These are phyloP conservation scores for Cryptococcus sp. DNA, from an alignment of 1,284 basidiomycete genomes.

Conservation along the genomic window DNA sequence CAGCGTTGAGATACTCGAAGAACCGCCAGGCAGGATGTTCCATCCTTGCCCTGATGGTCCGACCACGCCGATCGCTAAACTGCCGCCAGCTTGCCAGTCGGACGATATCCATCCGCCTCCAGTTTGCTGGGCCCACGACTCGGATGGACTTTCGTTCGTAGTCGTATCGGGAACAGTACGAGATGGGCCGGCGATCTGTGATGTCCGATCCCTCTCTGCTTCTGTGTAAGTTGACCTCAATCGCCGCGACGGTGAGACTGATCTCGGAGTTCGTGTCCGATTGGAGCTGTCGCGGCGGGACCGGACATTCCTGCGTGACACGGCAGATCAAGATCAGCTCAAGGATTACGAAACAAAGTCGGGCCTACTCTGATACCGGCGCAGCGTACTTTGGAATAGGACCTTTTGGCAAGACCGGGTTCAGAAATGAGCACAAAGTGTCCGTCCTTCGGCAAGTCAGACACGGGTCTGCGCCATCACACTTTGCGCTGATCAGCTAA, in stretches of 20 bases:
- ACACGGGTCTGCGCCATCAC: constrained; percentile 27
- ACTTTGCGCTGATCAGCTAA: constrained; percentile 15
- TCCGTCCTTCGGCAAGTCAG: constrained; percentile 15
- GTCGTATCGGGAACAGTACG: too few species aligned
- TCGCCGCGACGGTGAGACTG: not conserved
- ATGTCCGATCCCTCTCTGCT: too few species aligned
- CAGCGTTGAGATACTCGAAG: too few species aligned
- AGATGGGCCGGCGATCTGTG: too few species aligned
- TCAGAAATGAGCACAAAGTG: constrained; percentile 26
- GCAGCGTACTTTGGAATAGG: constrained; percentile 24
- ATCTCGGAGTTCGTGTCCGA: not conserved
- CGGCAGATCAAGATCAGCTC: not conserved
- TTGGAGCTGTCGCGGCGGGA: not conserved
- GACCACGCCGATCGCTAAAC: too few species aligned
- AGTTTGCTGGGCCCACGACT: too few species aligned
- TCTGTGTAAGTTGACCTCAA: not conserved
- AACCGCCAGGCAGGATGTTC: too few species aligned
- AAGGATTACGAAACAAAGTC: too few species aligned
- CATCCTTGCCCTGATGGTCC: too few species aligned
- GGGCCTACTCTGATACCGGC: not conserved
- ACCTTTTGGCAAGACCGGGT: constrained; percentile 30
- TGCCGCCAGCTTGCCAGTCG: too few species aligned
- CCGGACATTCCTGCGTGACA: not conserved
- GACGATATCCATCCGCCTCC: too few species aligned
- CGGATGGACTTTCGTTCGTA: too few species aligned